These are phyloP conservation scores for Nannochloropsis oceanica DNA, from an alignment of 108 stramenopile species.

Conservation along the genomic window DNA sequence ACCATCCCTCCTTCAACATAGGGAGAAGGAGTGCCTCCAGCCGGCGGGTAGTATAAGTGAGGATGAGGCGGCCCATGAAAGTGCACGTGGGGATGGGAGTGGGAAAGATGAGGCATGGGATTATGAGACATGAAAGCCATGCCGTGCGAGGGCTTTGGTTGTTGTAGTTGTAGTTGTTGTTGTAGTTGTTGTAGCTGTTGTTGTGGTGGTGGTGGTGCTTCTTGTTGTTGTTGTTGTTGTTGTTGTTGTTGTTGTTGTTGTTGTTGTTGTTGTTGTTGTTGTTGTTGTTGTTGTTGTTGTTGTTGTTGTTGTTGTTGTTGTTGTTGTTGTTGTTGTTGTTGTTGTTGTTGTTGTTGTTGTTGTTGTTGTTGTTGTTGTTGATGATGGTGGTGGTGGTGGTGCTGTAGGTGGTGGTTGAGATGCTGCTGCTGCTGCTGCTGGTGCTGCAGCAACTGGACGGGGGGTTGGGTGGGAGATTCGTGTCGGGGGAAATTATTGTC, in stretches of 20 bases:
- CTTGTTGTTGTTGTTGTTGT: constrained; percentile 4
- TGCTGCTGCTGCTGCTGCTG: not conserved
- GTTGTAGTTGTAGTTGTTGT: no score
- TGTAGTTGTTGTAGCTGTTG: no score
- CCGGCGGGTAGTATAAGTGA: no score
- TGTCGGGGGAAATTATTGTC: not conserved
- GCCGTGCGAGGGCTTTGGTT: not conserved
- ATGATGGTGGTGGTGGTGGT: not conserved
- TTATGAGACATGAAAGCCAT: no score
- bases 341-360: not conserved
- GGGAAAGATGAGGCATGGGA: no score
- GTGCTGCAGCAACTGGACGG: not conserved
- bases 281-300: constrained; percentile 1
- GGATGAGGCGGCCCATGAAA: no score
- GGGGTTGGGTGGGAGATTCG: not conserved
- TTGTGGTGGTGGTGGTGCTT: not conserved
- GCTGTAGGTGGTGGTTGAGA: not conserved
- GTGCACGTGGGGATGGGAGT: no score
- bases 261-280: constrained; percentile 1
- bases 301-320: not conserved
- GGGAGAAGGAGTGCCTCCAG: no score
- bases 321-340: constrained; percentile 1
- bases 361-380: not conserved
- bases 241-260: constrained; percentile 1
- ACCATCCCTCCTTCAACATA: no score